A percentile compares a stretch with the other conserved stretches of the same genome.
Conservation (phyloP, 2,329 filamentous ascomycete genomes). For the Colletotrichum lindemuthianum region DNA sequence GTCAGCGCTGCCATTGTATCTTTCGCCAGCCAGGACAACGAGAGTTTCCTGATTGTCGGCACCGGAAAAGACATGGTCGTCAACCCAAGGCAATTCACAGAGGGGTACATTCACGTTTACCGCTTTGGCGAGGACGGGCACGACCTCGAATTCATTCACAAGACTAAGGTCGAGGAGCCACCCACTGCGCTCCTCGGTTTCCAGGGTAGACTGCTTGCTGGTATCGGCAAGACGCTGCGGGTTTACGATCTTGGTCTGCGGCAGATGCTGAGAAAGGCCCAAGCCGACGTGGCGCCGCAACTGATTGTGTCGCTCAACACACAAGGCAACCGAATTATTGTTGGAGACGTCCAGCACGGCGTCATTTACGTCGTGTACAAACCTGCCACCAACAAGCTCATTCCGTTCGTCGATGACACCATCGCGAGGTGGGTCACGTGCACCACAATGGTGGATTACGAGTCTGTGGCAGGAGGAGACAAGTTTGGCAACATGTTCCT, state of each 20-base stretch:
- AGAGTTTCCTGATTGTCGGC: constrained; percentile 91
- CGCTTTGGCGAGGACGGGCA: constrained; percentile 88
- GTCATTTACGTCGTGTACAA: constrained; percentile 96
- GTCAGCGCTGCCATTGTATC: constrained; percentile 86
- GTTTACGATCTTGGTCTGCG: constrained; percentile 95
- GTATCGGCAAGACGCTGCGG: constrained; percentile 82
- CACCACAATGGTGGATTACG: constrained; percentile 95
- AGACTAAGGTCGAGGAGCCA: constrained; percentile 90
- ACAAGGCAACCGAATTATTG: constrained; percentile 89
- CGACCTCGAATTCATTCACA: constrained; percentile 93
- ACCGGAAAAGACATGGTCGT: constrained; percentile 91
- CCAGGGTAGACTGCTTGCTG: constrained; percentile 89
- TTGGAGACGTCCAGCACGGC: constrained; percentile 92
- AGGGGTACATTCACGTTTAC: constrained; percentile 92
- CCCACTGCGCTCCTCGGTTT: constrained; percentile 92
- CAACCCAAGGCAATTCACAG: constrained; percentile 77
- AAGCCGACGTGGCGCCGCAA: constrained; percentile 80
- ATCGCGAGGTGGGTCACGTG: constrained; percentile 91
- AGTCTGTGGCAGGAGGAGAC: constrained; percentile 92
- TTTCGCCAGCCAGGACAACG: constrained; percentile 89
- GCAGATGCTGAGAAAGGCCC: constrained; percentile 90
- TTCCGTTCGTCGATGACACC: constrained; percentile 92
- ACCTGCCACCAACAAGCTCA: constrained; percentile 86
- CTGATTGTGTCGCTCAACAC: constrained; percentile 91
- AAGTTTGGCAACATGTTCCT: constrained; percentile 98